Evolutionary conservation across 202 grass and related monocot genomes (phyloP).

Genomic region (Saccharum hybrid): DNA sequence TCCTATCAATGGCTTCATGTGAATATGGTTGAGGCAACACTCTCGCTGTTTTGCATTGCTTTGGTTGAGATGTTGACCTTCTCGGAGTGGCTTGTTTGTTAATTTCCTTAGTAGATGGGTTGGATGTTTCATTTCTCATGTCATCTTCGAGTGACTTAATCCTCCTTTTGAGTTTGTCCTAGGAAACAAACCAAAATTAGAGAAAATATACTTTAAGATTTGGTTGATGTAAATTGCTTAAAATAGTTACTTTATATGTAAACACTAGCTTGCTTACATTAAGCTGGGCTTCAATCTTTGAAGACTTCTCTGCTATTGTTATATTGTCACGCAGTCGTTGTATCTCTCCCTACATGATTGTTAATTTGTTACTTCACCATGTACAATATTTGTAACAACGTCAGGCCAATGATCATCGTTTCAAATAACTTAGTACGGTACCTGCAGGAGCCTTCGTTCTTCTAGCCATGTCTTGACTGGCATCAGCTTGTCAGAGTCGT

Average conservation of each 20-base stretch:
- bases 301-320: slow-evolving; percentile 73
- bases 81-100: slow-evolving; percentile 47
- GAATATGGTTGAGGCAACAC: slow-evolving; percentile 36
- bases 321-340: slow-evolving; percentile 72
- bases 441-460: slow-evolving; percentile 84
- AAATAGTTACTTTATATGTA: not conserved
- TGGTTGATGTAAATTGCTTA: not conserved
- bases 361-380: slow-evolving; percentile 26
- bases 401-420: not conserved
- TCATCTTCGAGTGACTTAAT: slow-evolving; percentile 77
- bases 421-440: slow-evolving; percentile 17
- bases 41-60: slow-evolving; percentile 44
- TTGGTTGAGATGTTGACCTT: slow-evolving; percentile 65
- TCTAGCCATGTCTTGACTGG: slow-evolving; percentile 95
- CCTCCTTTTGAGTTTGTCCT: slow-evolving; percentile 87
- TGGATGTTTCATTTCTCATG: slow-evolving; percentile 55
- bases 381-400: not conserved
- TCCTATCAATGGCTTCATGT: slow-evolving; percentile 42
- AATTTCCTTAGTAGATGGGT: slow-evolving; percentile 46
- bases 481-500: slow-evolving; percentile 70
- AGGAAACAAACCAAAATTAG: slow-evolving; percentile 32
- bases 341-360: slow-evolving; percentile 73
- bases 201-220: not conserved
- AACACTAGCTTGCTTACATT: slow-evolving; percentile 57
- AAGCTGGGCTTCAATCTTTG: slow-evolving; percentile 71